Conservation (phyloP, 1,284 basidiomycete species). For the Chalciporus piperatoides region DNA sequence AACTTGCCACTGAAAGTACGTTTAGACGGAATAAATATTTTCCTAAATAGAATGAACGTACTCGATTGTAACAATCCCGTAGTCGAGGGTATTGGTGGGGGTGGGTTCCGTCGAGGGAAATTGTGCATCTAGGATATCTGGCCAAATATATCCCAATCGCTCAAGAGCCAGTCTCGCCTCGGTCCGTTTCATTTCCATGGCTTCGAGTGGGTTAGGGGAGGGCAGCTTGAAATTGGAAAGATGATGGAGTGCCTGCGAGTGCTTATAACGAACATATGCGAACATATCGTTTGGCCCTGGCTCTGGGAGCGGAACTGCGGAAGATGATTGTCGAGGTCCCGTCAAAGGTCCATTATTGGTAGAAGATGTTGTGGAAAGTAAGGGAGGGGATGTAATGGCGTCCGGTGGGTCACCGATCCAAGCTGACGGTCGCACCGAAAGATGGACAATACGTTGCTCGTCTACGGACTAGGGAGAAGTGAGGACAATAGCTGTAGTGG, state of each 20-base stretch:
- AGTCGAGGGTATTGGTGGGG: slow-evolving; percentile 50
- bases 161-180: slow-evolving; percentile 32
- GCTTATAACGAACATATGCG: slow-evolving; percentile 43
- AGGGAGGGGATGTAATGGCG: slow-evolving; percentile 14
- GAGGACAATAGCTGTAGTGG: slow-evolving; percentile 10
- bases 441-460: slow-evolving; percentile 61
- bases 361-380: not conserved
- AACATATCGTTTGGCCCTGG: slow-evolving; percentile 21
- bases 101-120: slow-evolving; percentile 20
- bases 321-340: slow-evolving; percentile 4
- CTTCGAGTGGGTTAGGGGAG: slow-evolving; percentile 8
- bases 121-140: slow-evolving; percentile 55
- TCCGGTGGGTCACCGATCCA: slow-evolving; percentile 57
- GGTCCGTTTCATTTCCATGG: slow-evolving; percentile 10
- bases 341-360: not conserved
- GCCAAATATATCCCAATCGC: slow-evolving; percentile 58
- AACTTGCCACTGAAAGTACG: slow-evolving; percentile 46
- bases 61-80: slow-evolving; percentile 56
- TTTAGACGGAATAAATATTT: slow-evolving; percentile 7
- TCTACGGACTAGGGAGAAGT: slow-evolving; percentile 43
- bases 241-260: slow-evolving; percentile 45
- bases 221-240: slow-evolving; percentile 32
- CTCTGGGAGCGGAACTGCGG: not conserved
- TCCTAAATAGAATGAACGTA: slow-evolving; percentile 28
- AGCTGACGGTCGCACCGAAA: slow-evolving; percentile 71